Evolutionary conservation across 148 eudicot genomes (phyloP), one percentile per base, ranked within the genome.

Genomic region (Vaccinium macrocarpon): DNA sequence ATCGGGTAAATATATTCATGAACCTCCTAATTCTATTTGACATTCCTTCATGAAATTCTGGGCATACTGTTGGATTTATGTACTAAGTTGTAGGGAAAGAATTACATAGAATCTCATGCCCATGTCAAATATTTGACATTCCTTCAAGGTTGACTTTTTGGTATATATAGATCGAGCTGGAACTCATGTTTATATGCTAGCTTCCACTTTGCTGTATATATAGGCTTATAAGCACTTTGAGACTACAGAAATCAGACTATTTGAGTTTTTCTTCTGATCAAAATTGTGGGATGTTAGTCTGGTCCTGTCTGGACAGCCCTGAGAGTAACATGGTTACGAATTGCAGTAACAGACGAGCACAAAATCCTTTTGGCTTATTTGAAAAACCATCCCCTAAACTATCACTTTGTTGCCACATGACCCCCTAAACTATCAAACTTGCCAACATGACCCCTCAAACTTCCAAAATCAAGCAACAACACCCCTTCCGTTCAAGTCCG

Each of bases 1-100:
- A 50, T 94, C 29, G 98, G 99, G 99, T 96, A 86, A 78, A 85
- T 89, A 25, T 8, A 55, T 80, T 70, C 11, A 59, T n/a, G 32
- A 35, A 19, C 70, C 23, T 53, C 2, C 9, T 25, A 73, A 10
- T 56, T 14, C 1, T 12, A 16, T 66, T 66, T 1, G 2, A 66
- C 32, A 23, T 11, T 10, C 27, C 66, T 61, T 21, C n/a, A n/a
- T 61, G 4, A 8, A 6, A 21, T 61, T 27, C 15, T 66, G 72
- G 25, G 29, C 72, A 23, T 66, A 66, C 70, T 62, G 29, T 64
- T 23, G 11, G 29, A 25, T 66, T 14, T 66, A 25, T 5, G 16
- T 66, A 10, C 35, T 12, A 66, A 25, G 13, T 27, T 66, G 72
- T 27, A 12, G 16, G 32, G 11, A 25, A 23, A 66, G 4, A 8